Percentiles rank a stretch among this genome's conserved stretches.
phyloP scores from a whole-genome alignment of 2,329 filamentous ascomycete genomes.

The Verticillium albo-atrum region DNA sequence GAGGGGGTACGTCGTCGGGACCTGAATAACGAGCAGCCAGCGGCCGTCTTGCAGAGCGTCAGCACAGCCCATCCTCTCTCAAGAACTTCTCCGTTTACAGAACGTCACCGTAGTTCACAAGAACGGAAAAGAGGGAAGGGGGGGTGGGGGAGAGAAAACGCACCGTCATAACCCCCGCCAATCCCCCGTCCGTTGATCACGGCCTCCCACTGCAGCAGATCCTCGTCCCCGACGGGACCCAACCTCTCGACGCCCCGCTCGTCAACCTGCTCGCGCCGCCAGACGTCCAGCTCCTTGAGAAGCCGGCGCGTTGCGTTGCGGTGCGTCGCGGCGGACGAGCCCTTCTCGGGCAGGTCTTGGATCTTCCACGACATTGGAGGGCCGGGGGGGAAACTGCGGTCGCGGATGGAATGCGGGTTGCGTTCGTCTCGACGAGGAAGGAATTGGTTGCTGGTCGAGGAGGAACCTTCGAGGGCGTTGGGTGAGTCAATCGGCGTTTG shows the following conservation, averaged over 20 bases:
- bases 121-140: not conserved
- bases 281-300: slow-evolving; percentile 52
- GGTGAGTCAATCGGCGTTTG: not conserved
- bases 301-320: slow-evolving; percentile 47
- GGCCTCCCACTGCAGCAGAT: slow-evolving; percentile 54
- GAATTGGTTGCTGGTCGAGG: not conserved
- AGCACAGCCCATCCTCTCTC: not conserved
- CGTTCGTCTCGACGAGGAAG: not conserved
- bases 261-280: slow-evolving; percentile 41
- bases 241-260: slow-evolving; percentile 56
- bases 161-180: slow-evolving; percentile 53
- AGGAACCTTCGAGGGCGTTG: not conserved
- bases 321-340: slow-evolving; percentile 10
- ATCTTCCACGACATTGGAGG: slow-evolving; percentile 12
- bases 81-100: not conserved
- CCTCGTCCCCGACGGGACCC: slow-evolving; percentile 47
- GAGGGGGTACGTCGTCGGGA: slow-evolving; percentile 77
- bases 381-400: not conserved
- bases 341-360: slow-evolving; percentile 11
- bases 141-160: slow-evolving; percentile 10
- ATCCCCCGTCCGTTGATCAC: slow-evolving; percentile 56
- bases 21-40: slow-evolving; percentile 75
- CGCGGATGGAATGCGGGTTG: not conserved
- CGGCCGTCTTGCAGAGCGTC: slow-evolving; percentile 51
- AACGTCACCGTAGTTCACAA: too few relatives aligned